A percentile compares a stretch with the other conserved stretches of the same genome.
These are phyloP conservation scores for Alternaria panax DNA, from an alignment of 2,329 filamentous ascomycete species.

Conservation along the genomic window DNA sequence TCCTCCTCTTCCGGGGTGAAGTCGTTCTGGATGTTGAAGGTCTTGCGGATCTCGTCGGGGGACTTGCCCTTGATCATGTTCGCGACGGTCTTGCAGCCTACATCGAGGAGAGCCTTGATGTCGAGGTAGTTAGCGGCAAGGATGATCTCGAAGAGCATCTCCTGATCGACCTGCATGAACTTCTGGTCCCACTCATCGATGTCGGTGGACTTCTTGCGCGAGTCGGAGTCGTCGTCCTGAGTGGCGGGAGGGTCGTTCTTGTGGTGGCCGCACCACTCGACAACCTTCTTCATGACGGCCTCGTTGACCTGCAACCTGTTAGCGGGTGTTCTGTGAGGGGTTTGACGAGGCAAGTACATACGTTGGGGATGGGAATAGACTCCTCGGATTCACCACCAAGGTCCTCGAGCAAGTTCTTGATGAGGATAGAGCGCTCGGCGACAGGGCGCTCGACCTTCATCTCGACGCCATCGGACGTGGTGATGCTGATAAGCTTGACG, in stretches of 20 bases:
- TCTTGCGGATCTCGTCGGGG: conserved; percentile 98
- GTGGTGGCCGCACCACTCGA: conserved; percentile 98
- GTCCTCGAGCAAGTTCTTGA: conserved; percentile 99
- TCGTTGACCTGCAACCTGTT: conserved; percentile 73
- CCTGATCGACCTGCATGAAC: conserved; percentile 99
- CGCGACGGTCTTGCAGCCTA: conserved; percentile 98
- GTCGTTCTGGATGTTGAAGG: conserved; percentile 99
- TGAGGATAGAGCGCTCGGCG: conserved; percentile 89
- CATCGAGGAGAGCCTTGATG: conserved; percentile 96
- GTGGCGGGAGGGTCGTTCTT: conserved; percentile 83
- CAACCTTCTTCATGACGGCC: conserved; percentile 90
- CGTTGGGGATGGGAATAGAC: conserved; percentile 86
- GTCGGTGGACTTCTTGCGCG: conserved; percentile 96
- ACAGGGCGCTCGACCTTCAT: conserved; percentile 71
- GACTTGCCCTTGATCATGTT: conserved; percentile 99
- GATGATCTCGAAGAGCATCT: conserved; percentile 99
- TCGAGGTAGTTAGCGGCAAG: conserved; percentile 98
- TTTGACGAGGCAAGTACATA: conserved; percentile 36
- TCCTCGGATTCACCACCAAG: conserved; percentile 71
- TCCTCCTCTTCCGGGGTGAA: conserved; percentile 99
- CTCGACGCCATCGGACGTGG: conserved; percentile 56
- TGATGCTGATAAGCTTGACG: conserved; percentile 50
- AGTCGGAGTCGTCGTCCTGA: conserved; percentile 89
- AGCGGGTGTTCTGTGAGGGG: conserved; percentile 23
- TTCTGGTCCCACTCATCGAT: conserved; percentile 99